Evolutionary conservation across 345 rosid species (phyloP), one percentile per base, ranked within the genome.

Genomic region (Corchorus olitorius): DNA sequence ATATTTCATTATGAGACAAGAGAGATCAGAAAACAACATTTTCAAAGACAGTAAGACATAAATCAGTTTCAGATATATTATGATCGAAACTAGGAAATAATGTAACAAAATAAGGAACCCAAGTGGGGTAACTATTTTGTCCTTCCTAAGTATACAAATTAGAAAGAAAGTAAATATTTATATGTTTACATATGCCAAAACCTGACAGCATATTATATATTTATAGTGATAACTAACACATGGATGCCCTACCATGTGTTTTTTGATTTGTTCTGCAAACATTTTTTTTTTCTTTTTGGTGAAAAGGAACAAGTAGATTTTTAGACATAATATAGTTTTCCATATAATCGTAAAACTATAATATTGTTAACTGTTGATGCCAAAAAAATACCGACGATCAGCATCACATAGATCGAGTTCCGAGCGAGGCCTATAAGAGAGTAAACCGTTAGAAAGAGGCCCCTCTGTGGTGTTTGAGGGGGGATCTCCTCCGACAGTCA

Each of bases 181-280:
- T 46, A 41, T 19, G 55, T 10, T 14, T 70, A 8, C 73, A 10
- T 67, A 56, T 67, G 54, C 60, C 54, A 2, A 7, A 34, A 50
- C 43, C 73, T 52, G 73, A 33, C 60, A 52, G 39, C 41, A 13
- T 33, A 37, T 52, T 3, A 0, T 16, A 2, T 7, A 16, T 19
- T 10, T 43, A 46, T 13, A 20, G 17, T 33, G 33, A 50, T 14
- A 69, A 50, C 53, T 0, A 41, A 22, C 73, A 69, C 49, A 70
- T 52, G 61, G 34, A 70, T 52, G 61, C 22, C 15, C 14, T 12
- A 70, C 74, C 74, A 53, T 70, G 74, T 53, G 74, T 20, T 72
- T 19, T 55, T 12, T 39, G 34, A 0, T 4, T 69, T 9, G 6
- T 64, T 9, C 2, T 39, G 48, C 45, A 27, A 63, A 63, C 46